Evolutionary conservation across 164 flowering plant species (phyloP).

Genomic region (Macadamia integrifolia): DNA sequence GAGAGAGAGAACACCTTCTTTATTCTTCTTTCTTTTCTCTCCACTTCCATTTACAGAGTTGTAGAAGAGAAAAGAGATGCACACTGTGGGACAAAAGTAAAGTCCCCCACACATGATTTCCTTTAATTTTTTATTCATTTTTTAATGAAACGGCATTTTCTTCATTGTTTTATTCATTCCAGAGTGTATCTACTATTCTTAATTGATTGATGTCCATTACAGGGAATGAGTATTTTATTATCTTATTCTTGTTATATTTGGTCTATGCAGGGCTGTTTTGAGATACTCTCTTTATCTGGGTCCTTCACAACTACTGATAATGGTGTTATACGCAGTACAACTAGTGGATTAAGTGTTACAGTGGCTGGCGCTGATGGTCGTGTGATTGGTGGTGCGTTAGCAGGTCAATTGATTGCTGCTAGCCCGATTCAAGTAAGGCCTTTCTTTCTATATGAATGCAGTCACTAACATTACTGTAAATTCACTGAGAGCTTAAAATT

Average conservation of each 20-base stretch:
- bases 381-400: constrained; percentile 77
- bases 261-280: constrained; percentile 73
- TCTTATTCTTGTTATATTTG: background rate
- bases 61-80: too few species aligned
- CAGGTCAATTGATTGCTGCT: constrained; percentile 69
- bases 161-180: background rate
- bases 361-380: constrained; percentile 90
- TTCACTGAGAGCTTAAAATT: background rate
- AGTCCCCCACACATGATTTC: background rate
- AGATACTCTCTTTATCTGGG: constrained; percentile 70
- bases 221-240: background rate
- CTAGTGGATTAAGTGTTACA: constrained; percentile 76
- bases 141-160: background rate
- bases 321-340: constrained; percentile 48
- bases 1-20: too few species aligned
- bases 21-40: too few species aligned
- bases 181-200: background rate
- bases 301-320: constrained; percentile 49
- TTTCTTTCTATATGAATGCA: background rate
- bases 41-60: too few species aligned
- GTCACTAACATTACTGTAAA: background rate
- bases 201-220: background rate
- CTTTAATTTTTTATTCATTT: background rate
- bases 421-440: constrained; percentile 71
- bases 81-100: too few species aligned